phyloP scores from a whole-genome alignment of 257 asterid genomes.

The Solanum bukasovii region DNA sequence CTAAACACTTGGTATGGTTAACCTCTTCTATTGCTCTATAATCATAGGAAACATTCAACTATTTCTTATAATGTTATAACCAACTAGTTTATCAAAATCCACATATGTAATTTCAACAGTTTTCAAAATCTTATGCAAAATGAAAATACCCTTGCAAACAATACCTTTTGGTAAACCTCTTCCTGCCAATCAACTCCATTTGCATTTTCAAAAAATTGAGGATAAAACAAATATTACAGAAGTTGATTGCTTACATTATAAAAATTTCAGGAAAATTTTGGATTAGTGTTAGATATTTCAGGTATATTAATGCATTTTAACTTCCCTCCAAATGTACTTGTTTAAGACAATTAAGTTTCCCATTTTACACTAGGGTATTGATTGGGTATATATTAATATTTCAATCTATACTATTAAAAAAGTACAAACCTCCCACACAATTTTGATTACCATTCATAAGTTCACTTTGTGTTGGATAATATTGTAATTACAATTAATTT shows the following conservation, averaged over 20 bases:
- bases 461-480: neutral
- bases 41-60: neutral
- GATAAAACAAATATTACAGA: neutral
- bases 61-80: too few relatives aligned
- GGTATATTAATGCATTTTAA: too few relatives aligned
- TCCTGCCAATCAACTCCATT: neutral
- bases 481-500: neutral
- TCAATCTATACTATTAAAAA: neutral
- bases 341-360: neutral
- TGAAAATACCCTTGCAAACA: neutral
- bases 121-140: neutral
- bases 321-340: neutral
- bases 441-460: neutral
- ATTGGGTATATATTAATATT: neutral
- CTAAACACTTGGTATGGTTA: neutral
- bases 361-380: too few relatives aligned
- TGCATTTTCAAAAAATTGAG: neutral
- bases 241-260: too few relatives aligned
- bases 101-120: neutral
- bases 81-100: neutral
- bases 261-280: too few relatives aligned
- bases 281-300: neutral
- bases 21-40: neutral
- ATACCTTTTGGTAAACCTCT: neutral
- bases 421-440: neutral